These are phyloP conservation scores for Arachis hypogaea DNA, from an alignment of 306 rosid genomes.

Conservation along the genomic window DNA sequence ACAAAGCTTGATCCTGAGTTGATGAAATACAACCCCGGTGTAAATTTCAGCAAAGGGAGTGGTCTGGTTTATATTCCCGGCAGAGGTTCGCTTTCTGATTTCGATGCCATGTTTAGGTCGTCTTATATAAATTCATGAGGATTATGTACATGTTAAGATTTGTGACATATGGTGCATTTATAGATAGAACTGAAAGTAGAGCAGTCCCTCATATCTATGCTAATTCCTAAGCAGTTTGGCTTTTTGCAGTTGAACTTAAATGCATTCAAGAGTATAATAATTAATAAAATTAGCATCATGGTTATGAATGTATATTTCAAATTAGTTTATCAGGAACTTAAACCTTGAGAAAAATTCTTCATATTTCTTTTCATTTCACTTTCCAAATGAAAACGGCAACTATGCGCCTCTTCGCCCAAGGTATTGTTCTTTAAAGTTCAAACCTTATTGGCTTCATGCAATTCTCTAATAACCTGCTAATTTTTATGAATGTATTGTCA, in stretches of 20 bases:
- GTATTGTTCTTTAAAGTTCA: slow-evolving; percentile 41
- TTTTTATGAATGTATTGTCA: background rate
- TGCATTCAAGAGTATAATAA: background rate
- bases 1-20: slow-evolving; percentile 36
- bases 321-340: background rate
- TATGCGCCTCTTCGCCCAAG: slow-evolving; percentile 47
- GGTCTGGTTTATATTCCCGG: slow-evolving; percentile 70
- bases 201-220: too few relatives aligned
- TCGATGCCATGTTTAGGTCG: slow-evolving; percentile 9
- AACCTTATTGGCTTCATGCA: slow-evolving; percentile 1
- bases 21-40: slow-evolving; percentile 56
- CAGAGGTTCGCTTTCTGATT: slow-evolving; percentile 53
- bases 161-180: too few relatives aligned
- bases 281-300: background rate
- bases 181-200: too few relatives aligned
- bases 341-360: background rate
- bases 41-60: slow-evolving; percentile 57
- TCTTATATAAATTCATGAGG: too few relatives aligned
- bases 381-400: slow-evolving; percentile 56
- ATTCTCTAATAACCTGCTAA: slow-evolving; percentile 14
- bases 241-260: too few relatives aligned
- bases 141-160: too few relatives aligned
- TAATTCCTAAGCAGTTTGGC: too few relatives aligned
- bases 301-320: slow-evolving; percentile 17
- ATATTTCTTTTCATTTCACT: slow-evolving; percentile 35